Percentiles rank a stretch among this genome's conserved stretches.
phyloP scores from a whole-genome alignment of 2,329 filamentous ascomycete genomes.

The Coniochaeta sp. region DNA sequence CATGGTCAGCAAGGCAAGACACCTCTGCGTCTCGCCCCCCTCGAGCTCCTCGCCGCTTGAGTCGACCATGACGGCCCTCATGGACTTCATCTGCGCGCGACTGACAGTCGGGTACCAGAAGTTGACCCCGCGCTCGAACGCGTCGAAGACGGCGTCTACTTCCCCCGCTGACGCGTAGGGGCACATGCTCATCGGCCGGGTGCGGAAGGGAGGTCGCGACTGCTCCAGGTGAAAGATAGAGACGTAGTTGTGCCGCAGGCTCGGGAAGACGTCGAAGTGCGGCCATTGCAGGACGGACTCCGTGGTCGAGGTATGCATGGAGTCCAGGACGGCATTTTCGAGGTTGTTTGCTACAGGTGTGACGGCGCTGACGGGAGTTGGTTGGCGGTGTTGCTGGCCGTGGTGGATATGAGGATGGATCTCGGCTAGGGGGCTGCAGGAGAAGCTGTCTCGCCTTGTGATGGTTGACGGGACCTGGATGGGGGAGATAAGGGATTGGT shows the following conservation, averaged over 20 bases:
- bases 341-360: slow-evolving; percentile 14
- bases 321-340: slow-evolving; percentile 40
- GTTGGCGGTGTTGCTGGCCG: slow-evolving; percentile 9
- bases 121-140: slow-evolving; percentile 39
- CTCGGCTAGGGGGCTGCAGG: slow-evolving; percentile 9
- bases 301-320: slow-evolving; percentile 41
- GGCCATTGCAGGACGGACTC: slow-evolving; percentile 44
- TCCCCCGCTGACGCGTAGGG: slow-evolving; percentile 35
- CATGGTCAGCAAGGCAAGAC: slow-evolving; percentile 36
- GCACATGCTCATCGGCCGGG: slow-evolving; percentile 25
- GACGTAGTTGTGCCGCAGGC: slow-evolving; percentile 31
- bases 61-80: slow-evolving; percentile 23
- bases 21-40: slow-evolving; percentile 14
- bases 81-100: slow-evolving; percentile 23
- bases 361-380: not conserved
- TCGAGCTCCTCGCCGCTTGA: slow-evolving; percentile 24
- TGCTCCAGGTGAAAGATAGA: slow-evolving; percentile 42
- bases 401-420: slow-evolving; percentile 8
- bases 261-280: slow-evolving; percentile 36
- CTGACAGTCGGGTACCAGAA: slow-evolving; percentile 47
- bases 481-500: slow-evolving; percentile 4
- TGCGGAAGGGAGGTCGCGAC: slow-evolving; percentile 25
- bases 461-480: not conserved
- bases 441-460: slow-evolving; percentile 10
- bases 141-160: slow-evolving; percentile 29